These are phyloP conservation scores for Casuarina equisetifolia DNA, from an alignment of 306 rosid species.

Conservation along the genomic window DNA sequence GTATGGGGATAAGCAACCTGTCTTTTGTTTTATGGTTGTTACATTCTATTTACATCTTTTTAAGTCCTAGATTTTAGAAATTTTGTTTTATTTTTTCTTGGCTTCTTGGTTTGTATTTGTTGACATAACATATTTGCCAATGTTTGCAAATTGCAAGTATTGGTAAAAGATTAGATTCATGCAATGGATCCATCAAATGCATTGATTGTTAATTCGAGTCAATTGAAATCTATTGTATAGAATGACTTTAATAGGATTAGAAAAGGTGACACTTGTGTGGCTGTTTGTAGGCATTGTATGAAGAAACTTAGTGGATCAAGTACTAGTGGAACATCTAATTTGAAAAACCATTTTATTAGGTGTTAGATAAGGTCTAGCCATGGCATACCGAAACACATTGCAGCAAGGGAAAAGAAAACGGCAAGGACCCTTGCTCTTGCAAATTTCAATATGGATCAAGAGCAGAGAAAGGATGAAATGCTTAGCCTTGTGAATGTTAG, in stretches of 20 bases:
- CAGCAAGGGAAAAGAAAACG: conserved; percentile 86
- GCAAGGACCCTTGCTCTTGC: conserved; percentile 67
- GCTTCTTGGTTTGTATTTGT: background rate
- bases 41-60: background rate
- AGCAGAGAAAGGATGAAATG: conserved; percentile 70
- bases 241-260: conserved; percentile 96
- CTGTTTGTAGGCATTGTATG: conserved; percentile 94
- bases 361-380: conserved; percentile 82
- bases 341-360: conserved; percentile 91
- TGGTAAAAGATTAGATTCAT: conserved; percentile 43
- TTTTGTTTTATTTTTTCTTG: background rate
- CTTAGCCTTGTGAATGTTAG: conserved; percentile 75
- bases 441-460: conserved; percentile 63
- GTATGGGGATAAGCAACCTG: background rate
- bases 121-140: conserved; percentile 3
- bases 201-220: conserved; percentile 74
- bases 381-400: conserved; percentile 59
- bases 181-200: conserved; percentile 94
- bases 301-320: conserved; percentile 99
- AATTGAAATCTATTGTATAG: conserved; percentile 96
- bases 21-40: background rate
- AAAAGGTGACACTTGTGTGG: conserved; percentile 85
- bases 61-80: background rate
- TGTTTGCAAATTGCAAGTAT: conserved; percentile 28
- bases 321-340: conserved; percentile 97